These are phyloP conservation scores for Ananas comosus DNA, from an alignment of 176 grass and related monocot species.

Conservation along the genomic window DNA sequence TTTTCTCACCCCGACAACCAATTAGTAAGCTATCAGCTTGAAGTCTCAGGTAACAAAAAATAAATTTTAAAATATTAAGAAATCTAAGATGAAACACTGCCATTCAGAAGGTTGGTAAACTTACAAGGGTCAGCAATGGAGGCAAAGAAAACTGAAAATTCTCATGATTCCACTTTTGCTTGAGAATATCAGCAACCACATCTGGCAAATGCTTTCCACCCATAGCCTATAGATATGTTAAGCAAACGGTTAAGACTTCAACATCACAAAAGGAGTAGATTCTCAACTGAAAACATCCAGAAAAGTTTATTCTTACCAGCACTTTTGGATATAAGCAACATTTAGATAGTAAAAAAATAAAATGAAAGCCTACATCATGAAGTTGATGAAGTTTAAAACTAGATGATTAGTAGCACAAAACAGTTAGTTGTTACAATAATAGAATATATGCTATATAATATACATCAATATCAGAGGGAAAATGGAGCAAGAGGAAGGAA, in stretches of 20 bases:
- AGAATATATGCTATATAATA: not conserved
- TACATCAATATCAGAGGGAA: not conserved
- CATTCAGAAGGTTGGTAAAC: slow-evolving; percentile 1
- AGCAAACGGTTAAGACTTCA: not conserved
- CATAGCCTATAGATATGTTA: slow-evolving; percentile 40
- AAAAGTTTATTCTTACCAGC: not conserved
- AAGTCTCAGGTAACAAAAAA: no score
- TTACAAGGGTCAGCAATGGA: slow-evolving; percentile 83
- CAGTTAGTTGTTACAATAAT: no score
- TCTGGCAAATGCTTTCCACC: slow-evolving; percentile 38
- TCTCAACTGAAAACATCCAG: not conserved
- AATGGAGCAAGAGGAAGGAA: slow-evolving; percentile 17
- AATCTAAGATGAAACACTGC: not conserved
- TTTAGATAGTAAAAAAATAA: not conserved
- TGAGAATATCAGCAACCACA: slow-evolving; percentile 54
- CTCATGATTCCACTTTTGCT: slow-evolving; percentile 76
- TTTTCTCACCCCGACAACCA: not conserved
- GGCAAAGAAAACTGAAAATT: slow-evolving; percentile 68
- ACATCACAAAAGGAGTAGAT: not conserved
- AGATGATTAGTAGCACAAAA: no score
- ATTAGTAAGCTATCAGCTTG: not conserved
- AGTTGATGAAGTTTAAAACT: slow-evolving; percentile 1
- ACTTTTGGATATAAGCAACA: no score
- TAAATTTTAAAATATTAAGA: no score
- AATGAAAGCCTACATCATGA: not conserved